Evolutionary conservation across 768 basidiomycete genomes (phyloP), one percentile per base, ranked within the genome.

Genomic region (Xanthoconium stramineum): DNA sequence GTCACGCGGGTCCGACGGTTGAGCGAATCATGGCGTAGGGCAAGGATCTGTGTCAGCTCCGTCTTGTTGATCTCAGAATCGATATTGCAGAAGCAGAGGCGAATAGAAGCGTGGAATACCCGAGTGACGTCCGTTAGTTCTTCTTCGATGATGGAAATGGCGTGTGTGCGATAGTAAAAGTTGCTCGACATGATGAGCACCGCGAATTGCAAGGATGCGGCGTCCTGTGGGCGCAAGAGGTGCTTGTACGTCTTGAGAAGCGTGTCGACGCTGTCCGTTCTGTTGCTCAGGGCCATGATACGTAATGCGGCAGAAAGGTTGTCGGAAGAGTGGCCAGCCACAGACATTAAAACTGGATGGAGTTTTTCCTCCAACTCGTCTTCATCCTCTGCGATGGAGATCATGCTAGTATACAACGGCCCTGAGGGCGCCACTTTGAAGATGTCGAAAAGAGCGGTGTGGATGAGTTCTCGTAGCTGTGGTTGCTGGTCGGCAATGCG

Each of bases 181-280:
- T 62, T 33, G 14, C 65, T 63, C 0, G 74, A 62, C 47, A 85
- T 68, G 39, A 74, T 56, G 15, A 71, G 57, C 10, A 78, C 76
- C 0, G 82, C 81, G 15, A 64, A 57, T 54, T 83, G 84, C 19
- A 84, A 66, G 0, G 74, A 67, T 2, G 64, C 33, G 5, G 78
- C 71, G 48, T 88, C 85, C 14, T 82, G 79, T 1, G 85, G 78
- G 5, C 85, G 84, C n/a, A 88, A 74, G 43, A 88, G 80, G 50
- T 84, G 75, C 1, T 72, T 67, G 61, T 87, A 71, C 0, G 71
- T 53, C 19, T 74, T 65, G 48, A 88, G 78, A 11, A 86, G 75
- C 0, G 54, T 36, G 40, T 73, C 47, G 58, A 86, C 68, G 30
- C 61, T 62, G 0, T 68, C 63, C 7, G 69, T 56, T 35, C 79